Evolutionary conservation across 2,329 filamentous ascomycete genomes (phyloP), one percentile per base, ranked within the genome.

Genomic region (Ustulina deusta): DNA sequence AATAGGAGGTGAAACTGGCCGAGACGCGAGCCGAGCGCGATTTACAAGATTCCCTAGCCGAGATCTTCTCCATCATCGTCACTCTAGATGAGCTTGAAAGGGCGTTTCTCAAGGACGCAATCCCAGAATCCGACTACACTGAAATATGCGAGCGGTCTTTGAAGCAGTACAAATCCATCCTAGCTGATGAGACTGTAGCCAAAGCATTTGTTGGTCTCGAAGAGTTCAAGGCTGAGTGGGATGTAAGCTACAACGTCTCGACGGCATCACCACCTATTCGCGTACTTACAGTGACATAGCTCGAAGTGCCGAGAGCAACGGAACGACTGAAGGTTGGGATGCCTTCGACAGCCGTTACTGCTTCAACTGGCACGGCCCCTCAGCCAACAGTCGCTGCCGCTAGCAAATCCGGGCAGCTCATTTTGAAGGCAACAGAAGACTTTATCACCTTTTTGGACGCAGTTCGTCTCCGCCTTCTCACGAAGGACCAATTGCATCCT

Each of bases 381-480:
- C 81, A 84, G 2, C 79, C 83, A 17, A 79, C 82, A 34, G 77
- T 82, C 5, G 77, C 80, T 13, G 76, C 79, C 54, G 83, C 78
- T 63, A 80, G 82, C 74, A 85, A 84, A 40, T 87, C 85, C 69
- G 87, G 89, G 10, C 83, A 89, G 2, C 80, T 97, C 40, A 97
- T 98, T 66, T 84, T 97, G 48, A 91, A 95, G 71, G 96, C 96
- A 1, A 98, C 95, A 0, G 94, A 99, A 80, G 97, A 97, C 79
- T 99, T 99, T 79, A 99, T 99, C 80, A 99, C 96, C 0, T 95
- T 99, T 77, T 87, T 99, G 60, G 96, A 99, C 78, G 97, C 96
- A 17, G 87, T 99, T 74, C 94, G 94, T 78, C 89, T 99, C 62
- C 94, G 95, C 51, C 89, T 98, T 75, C 85, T 97, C 11, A 95